Base-by-base conservation (phyloP, 306 rosid species). In the Amphicarpaea edgeworthii region DNA sequence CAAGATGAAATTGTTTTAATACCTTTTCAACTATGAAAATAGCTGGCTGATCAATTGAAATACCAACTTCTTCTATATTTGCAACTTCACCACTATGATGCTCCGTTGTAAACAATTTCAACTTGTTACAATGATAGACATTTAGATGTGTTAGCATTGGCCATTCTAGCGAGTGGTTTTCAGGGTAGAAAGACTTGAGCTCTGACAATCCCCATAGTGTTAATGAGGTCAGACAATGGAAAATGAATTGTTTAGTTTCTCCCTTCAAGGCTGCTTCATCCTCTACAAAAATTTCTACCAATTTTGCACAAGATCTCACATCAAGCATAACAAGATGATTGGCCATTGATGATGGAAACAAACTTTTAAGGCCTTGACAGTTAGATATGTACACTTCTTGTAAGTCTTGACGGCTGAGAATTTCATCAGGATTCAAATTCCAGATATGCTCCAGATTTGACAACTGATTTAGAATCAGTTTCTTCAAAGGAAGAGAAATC, bases 401-500 rank as follows among this genome's bases (percentile, higher is more conserved):
- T n/a, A n/a, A n/a, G n/a, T n/a, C n/a, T n/a, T 70, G 64, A 73
- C 40, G 51, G 67, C 20, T 6, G 8, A 77, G 16, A 32, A 20
- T 1, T 58, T 28, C 53, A 4, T 58, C n/a, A 9, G 84, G 82
- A 50, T 84, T 64, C 59, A 37, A n/a, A 61, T 77, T 76, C 82
- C 84, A 80, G 37, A 84, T 15, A 16, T 41, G 47, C 42, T 76
- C 70, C 20, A 84, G 54, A 62, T 80, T 76, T 7, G 87, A 79
- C 19, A 84, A 57, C 17, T 72, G 63, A 21, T 51, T 45, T 26
- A 79, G 55, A 15, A 54, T 57, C 51, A 84, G 16, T 34, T 59
- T 61, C 49, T 63, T 49, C 59, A 84, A 21, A 65, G 71, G 71
- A 65, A 65, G 28, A 10, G 57, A 19, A 32, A 32, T 10, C 1